These are phyloP conservation scores for Ganoderma meredithae DNA, from an alignment of 1,284 basidiomycete genomes.

Conservation along the genomic window DNA sequence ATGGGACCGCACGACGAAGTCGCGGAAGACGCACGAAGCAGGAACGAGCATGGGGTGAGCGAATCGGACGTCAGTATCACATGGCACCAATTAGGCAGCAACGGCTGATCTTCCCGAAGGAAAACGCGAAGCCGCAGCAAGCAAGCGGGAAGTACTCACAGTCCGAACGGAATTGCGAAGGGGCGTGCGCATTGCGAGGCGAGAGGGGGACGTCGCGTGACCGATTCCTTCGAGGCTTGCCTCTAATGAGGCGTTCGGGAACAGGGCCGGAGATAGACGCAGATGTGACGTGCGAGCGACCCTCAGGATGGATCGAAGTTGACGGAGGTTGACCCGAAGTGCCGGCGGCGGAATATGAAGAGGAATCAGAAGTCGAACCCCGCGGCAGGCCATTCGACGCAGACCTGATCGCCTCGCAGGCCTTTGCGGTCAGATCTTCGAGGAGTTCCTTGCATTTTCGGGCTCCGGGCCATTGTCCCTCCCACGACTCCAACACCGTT, in stretches of 20 bases:
- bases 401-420: slow-evolving; percentile 66
- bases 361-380: slow-evolving; percentile 28
- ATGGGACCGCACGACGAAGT: slow-evolving; percentile 9
- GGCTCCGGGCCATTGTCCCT: slow-evolving; percentile 89
- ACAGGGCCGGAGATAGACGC: slow-evolving; percentile 42
- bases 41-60: slow-evolving; percentile 6
- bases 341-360: slow-evolving; percentile 31
- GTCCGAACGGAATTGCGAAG: slow-evolving; percentile 70
- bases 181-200: slow-evolving; percentile 65
- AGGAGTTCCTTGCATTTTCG: slow-evolving; percentile 85
- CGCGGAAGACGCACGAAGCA: slow-evolving; percentile 3
- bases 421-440: slow-evolving; percentile 70
- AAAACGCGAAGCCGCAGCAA: slow-evolving; percentile 28
- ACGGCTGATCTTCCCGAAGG: slow-evolving; percentile 34
- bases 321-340: slow-evolving; percentile 35
- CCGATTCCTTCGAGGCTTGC: slow-evolving; percentile 60
- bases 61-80: slow-evolving; percentile 28
- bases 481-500: slow-evolving; percentile 78
- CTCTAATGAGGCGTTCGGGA: slow-evolving; percentile 55
- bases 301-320: slow-evolving; percentile 28
- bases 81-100: slow-evolving; percentile 28
- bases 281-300: slow-evolving; percentile 30
- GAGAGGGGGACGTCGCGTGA: slow-evolving; percentile 66
- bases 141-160: slow-evolving; percentile 52
- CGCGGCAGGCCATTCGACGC: slow-evolving; percentile 32